Base-by-base conservation (phyloP, 306 rosid genomes). In the Prunus armeniaca region DNA sequence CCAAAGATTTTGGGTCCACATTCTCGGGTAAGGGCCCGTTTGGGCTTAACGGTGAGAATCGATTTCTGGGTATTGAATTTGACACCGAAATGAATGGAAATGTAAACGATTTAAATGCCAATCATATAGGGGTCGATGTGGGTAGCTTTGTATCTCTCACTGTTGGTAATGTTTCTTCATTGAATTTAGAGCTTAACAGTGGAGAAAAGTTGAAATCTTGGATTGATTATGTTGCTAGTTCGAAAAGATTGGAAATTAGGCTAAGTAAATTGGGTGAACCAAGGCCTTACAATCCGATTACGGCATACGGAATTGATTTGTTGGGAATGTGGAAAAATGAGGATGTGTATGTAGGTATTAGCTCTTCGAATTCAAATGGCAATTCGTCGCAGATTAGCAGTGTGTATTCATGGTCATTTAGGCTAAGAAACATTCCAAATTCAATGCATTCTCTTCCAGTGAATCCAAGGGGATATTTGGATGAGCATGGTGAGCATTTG, bases 141-240 rank as follows among this genome's bases (percentile, higher is more conserved):
- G 92, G 87, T 10, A 88, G 88, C 71, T 65, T 79, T 72, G 73
- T 52, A 12, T 79, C 77, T 54, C 67, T 79, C 12, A 32, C 49
- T 30, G 77, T 63, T 55, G 74, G 79, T 10, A 86, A 86, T 54
- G 86, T 65, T 55, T 82, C 90, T 0, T 46, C 24, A 0, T 19
- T 71, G 50, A 70, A 79, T 60, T 51, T 86, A 71, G 82, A 80
- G 52, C 81, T 87, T 2, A 88, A 75, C 3, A 74, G 62, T 19
- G 92, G 87, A 6, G 81, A 80, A 22, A 90, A 84, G 80, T 52
- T 86, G 27, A 78, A 75, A 24, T 79, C 89, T 71, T 90, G 97
- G 97, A 76, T 92, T 27, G 96, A 92, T 88, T 92, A 90, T 62
- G 82, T 84, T 18, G 75, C 82, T 4, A 69, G 85, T 28, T 81